Base-by-base conservation (phyloP, 495 filamentous ascomycete species). In the Podospora fimiseda region DNA sequence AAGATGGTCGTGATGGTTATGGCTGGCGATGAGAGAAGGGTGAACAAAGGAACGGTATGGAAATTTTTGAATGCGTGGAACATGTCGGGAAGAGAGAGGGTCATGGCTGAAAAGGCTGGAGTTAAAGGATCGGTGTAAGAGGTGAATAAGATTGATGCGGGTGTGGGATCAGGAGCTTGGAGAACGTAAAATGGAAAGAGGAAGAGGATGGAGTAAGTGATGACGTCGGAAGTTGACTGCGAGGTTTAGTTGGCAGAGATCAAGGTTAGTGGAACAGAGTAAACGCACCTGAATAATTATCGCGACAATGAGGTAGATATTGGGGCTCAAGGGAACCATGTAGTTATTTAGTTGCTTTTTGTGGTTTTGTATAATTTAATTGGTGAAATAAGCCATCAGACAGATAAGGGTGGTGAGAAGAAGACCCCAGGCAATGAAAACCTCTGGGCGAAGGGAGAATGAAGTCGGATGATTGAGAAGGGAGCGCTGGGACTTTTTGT, bases 141-240 rank as follows among this genome's bases (percentile, higher is more conserved):
- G 14, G 15, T 38, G 38, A 51, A 51, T 4, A 51, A 27, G 8
- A 51, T 33, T 1, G 9, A 24, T 3, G 48, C 33, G 3, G 48
- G 33, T 16, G 18, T n/a, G 11, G n/a, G 19, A 9, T 38, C 36
- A 9, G 22, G 2, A 38, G 9, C 21, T n/a, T n/a, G n/a, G 15
- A 51, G 48, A 1, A 1, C 19, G 19, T 51, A 51, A 16, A 51
- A 51, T 7, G 33, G 48, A 23, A 18, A 15, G 14, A 51, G 48
- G 24, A 38, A 18, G 36, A 33, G 48, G 18, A 42, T 39, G 7
- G 36, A 41, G 37, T 51, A 51, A 22, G 40, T 38, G 15, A 42
- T 40, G 48, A 51, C 48, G 20, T 51, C 48, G 30, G 48, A 19
- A 22, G 42, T 27, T 33, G 48, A 51, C 27, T 51, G 37, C n/a